A percentile compares a stretch with the other conserved stretches of the same genome.
Evolutionary conservation across 2,329 filamentous ascomycete species (phyloP).

Genomic region (Ceratocystiopsis minuta): DNA sequence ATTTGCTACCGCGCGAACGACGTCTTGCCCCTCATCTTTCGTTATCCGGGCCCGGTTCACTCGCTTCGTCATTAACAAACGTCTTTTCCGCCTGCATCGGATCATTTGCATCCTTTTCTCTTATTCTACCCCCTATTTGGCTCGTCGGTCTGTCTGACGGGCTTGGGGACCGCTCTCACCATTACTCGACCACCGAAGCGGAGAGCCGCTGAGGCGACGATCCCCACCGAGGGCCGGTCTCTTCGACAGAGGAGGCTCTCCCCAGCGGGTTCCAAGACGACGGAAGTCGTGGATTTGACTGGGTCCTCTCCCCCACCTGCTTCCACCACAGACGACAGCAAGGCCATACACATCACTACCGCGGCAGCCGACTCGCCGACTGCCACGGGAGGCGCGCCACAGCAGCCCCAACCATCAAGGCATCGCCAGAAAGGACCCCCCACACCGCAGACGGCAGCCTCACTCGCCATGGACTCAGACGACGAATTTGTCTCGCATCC

Average conservation of each 20-base stretch:
- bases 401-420: not conserved
- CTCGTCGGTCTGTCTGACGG: slow-evolving; percentile 12
- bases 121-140: too few species aligned
- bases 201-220: slow-evolving; percentile 48
- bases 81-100: not conserved
- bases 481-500: slow-evolving; percentile 79
- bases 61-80: too few species aligned
- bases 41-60: too few species aligned
- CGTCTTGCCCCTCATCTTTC: too few species aligned
- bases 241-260: slow-evolving; percentile 33
- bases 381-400: not conserved
- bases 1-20: too few species aligned
- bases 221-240: slow-evolving; percentile 24
- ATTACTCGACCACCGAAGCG: slow-evolving; percentile 45
- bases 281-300: too few species aligned
- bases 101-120: not conserved
- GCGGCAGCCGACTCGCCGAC: not conserved
- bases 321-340: too few species aligned
- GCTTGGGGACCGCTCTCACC: slow-evolving; percentile 18
- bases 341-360: not conserved
- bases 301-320: too few species aligned
- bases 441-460: slow-evolving; percentile 23
- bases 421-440: slow-evolving; percentile 5
- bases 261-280: slow-evolving; percentile 24
- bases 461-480: slow-evolving; percentile 74